Evolutionary conservation across 1,284 basidiomycete genomes (phyloP).

Genomic region (Ganoderma lingzhi): DNA sequence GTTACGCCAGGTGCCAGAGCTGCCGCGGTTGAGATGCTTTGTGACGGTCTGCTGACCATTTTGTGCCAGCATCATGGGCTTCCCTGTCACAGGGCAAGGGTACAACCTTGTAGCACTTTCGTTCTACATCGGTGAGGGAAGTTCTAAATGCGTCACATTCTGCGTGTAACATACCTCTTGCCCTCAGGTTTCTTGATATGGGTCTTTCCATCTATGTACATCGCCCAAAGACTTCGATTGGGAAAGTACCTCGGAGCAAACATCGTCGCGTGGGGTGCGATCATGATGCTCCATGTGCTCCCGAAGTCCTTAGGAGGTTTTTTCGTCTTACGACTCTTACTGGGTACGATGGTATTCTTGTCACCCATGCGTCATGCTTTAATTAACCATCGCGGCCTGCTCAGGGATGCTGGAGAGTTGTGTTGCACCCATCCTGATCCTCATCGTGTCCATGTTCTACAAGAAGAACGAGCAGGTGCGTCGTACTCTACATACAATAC

Average conservation of each 20-base stretch:
- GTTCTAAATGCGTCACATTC: not conserved
- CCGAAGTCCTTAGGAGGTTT: constrained; percentile 66
- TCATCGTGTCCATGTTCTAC: constrained; percentile 76
- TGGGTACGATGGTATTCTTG: constrained; percentile 49
- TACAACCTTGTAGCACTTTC: constrained; percentile 74
- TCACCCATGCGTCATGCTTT: not conserved
- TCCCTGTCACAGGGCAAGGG: constrained; percentile 70
- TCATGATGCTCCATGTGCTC: constrained; percentile 70
- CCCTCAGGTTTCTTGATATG: constrained; percentile 62
- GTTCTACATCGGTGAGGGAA: constrained; percentile 62
- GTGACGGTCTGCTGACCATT: not conserved
- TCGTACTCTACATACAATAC: not conserved
- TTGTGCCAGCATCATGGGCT: constrained; percentile 63
- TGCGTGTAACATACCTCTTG: not conserved
- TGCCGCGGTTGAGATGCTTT: not conserved
- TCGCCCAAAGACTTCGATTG: constrained; percentile 65
- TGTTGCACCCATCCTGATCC: constrained; percentile 68
- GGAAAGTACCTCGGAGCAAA: constrained; percentile 72
- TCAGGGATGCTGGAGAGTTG: constrained; percentile 73
- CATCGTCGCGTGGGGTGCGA: constrained; percentile 66
- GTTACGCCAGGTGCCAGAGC: constrained; percentile 63
- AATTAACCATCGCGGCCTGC: not conserved
- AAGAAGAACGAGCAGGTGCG: constrained; percentile 73
- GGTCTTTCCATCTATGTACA: constrained; percentile 74
- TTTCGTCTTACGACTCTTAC: constrained; percentile 67